phyloP scores from a whole-genome alignment of 768 basidiomycete species.

The Lentinula boryana region DNA sequence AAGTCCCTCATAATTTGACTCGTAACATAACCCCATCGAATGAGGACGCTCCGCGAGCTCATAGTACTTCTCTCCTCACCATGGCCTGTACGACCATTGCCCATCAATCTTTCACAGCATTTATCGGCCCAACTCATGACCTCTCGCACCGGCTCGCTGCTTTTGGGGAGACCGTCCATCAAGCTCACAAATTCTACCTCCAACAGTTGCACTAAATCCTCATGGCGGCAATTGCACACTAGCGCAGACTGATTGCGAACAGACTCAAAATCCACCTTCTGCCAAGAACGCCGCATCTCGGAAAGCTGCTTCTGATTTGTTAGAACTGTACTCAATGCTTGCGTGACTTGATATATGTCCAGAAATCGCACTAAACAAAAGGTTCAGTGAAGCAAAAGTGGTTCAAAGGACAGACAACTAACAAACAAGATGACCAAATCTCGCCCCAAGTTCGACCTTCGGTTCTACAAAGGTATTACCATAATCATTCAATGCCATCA shows the following conservation, averaged over 20 bases:
- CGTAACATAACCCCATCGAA: slow-evolving; percentile 90
- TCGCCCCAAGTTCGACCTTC: slow-evolving; percentile 85
- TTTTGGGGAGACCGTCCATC: slow-evolving; percentile 67
- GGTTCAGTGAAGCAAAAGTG: slow-evolving; percentile 5
- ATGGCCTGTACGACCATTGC: slow-evolving; percentile 48
- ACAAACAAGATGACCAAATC: slow-evolving; percentile 89
- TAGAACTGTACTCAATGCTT: slow-evolving; percentile 82
- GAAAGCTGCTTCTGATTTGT: slow-evolving; percentile 79
- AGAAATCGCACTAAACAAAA: slow-evolving; percentile 70
- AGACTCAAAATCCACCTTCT: slow-evolving; percentile 84
- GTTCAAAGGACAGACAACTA: slow-evolving; percentile 27
- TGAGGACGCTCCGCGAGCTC: slow-evolving; percentile 83
- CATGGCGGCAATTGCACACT: slow-evolving; percentile 89
- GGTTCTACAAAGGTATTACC: slow-evolving; percentile 89
- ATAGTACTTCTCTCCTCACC: slow-evolving; percentile 68
- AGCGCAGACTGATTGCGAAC: slow-evolving; percentile 90
- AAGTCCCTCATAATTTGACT: slow-evolving; percentile 91
- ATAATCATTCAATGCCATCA: slow-evolving; percentile 75
- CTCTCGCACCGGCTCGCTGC: slow-evolving; percentile 74
- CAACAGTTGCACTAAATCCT: slow-evolving; percentile 78
- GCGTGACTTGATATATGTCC: slow-evolving; percentile 89
- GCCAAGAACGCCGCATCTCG: slow-evolving; percentile 87
- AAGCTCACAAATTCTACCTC: slow-evolving; percentile 81
- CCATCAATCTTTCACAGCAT: slow-evolving; percentile 82
- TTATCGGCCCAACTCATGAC: slow-evolving; percentile 92